Evolutionary conservation across 1,139 yeast genomes (phyloP), one percentile per base, ranked within the genome.

Genomic region (Pichia sp.): DNA sequence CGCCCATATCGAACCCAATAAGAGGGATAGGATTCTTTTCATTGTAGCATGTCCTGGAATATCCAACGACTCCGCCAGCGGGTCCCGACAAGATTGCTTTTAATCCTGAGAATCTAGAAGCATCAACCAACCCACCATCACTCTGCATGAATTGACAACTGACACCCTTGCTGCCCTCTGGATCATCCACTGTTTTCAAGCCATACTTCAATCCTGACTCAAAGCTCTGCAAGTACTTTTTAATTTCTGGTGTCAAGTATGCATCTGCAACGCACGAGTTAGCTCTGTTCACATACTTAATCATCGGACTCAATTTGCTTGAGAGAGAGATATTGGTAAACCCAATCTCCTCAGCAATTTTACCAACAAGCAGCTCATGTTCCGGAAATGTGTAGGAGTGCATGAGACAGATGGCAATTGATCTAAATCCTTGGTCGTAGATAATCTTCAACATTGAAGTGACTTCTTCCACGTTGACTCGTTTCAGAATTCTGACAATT

Each of bases 181-280:
- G n/a, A 18, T 37, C 32, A 13, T 53, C 35, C 5, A 59, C 54
- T 5, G 62, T 59, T 14, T 62, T 63, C 10, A 72, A 55, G 2
- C 75, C 75, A 27, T 75, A 73, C 30, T 60, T 60, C 46, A 82
- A 66, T 2, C 91, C 91, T 4, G 66, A 53, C 33, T 77, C 72
- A 49, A 83, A 79, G 15, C 77, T 72, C 23, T 66, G 56, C 29
- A 82, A 62, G 52, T 82, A 82, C 23, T 72, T 66, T 40, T 72
- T 66, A 33, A 82, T 77, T 33, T 77, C 81, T 2, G 93, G 93
- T 3, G 88, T 79, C 41, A 83, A 59, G 52, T 82, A 82, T 1
- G 91, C 85, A 58, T 83, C 91, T 1, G 84, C 86, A 15, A 77
- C 73, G 4, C 85, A 69, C 13, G 87, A 78, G 46, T 79, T 79